Base-by-base conservation (phyloP, 192 early-diverging fungal genomes). In the Geranomyces variabilis region DNA sequence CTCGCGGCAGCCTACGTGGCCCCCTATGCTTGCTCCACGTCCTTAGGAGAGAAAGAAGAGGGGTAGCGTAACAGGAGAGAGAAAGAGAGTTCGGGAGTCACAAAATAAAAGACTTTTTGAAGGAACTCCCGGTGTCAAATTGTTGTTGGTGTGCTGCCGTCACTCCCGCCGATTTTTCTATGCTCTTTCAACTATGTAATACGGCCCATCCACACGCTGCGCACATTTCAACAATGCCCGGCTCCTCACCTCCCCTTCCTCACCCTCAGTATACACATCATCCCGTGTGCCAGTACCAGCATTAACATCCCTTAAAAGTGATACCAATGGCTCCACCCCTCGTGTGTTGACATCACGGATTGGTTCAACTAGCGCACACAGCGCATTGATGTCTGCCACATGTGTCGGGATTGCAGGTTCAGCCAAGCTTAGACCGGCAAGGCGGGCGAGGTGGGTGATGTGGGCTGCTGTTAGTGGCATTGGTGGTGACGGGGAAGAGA, bases 301-400 rank as follows among this genome's bases (percentile, higher is more conserved):
- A 43, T 67, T 44, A n/a, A 34, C 22, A 0, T 69, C 62, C 17
- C 48, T 7, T 6, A 61, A 12, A 8, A 74, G 30, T 9, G 73
- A 74, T 21, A 74, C 66, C 19, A 70, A 22, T 19, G 73, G 73
- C 44, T 69, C 31, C 5, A 74, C 73, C 24, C 66, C 73, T 5
- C 28, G 13, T 29, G 73, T 69, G 36, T 74, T 49, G 12, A 74
- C 55, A 9, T 10, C 44, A 12, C 31, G 22, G 56, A 74, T 74
- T 24, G 73, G 66, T 6, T 74, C 43, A n/a, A 74, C 43, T 55
- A 74, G 73, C 13, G 55, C 66, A 30, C 24, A 61, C 5, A 74
- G 66, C 17, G 33, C 64, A 41, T 69, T 69, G 26, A 74, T 58
- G 33, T 68, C 73, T 34, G 69, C 34, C 0, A 63, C 36, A 29